Conservation (phyloP, 306 rosid species). For the Clitoria ternatea region DNA sequence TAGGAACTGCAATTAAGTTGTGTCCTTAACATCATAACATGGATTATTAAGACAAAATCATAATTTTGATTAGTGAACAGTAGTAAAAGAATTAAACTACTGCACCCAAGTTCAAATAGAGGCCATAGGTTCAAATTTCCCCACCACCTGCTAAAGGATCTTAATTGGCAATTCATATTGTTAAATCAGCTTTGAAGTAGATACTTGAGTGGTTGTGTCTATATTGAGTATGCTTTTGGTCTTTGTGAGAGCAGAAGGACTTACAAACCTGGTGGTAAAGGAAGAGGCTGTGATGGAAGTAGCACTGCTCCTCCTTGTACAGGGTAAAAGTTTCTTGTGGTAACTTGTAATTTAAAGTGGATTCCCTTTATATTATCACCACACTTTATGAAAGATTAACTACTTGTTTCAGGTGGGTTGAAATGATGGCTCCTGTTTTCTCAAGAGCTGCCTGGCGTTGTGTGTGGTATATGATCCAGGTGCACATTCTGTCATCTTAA, state of each 20-base stretch:
- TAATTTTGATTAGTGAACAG: no score
- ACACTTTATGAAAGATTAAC: constrained; percentile 1
- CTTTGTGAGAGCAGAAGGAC: constrained; percentile 55
- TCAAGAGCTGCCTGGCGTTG: constrained; percentile 79
- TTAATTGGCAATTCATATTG: neutral
- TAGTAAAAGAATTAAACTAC: no score
- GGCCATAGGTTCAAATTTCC: neutral
- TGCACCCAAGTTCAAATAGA: neutral
- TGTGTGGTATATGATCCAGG: constrained; percentile 86
- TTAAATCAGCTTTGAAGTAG: neutral
- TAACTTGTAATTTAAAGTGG: neutral
- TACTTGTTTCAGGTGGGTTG: constrained; percentile 62
- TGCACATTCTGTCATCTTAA: constrained; percentile 12
- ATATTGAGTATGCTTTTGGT: constrained; percentile 15
- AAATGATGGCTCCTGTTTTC: constrained; percentile 92
- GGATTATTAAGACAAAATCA: no score
- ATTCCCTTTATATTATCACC: neutral
- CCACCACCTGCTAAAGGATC: neutral
- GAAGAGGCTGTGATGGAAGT: constrained; percentile 48
- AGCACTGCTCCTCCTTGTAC: constrained; percentile 84
- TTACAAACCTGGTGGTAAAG: constrained; percentile 34
- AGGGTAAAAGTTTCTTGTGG: constrained; percentile 45
- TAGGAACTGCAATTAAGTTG: no score
- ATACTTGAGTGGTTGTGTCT: constrained; percentile 1
- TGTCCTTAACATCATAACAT: no score